Conservation (phyloP, 1,284 basidiomycete genomes). For the Sparassis latifolia region DNA sequence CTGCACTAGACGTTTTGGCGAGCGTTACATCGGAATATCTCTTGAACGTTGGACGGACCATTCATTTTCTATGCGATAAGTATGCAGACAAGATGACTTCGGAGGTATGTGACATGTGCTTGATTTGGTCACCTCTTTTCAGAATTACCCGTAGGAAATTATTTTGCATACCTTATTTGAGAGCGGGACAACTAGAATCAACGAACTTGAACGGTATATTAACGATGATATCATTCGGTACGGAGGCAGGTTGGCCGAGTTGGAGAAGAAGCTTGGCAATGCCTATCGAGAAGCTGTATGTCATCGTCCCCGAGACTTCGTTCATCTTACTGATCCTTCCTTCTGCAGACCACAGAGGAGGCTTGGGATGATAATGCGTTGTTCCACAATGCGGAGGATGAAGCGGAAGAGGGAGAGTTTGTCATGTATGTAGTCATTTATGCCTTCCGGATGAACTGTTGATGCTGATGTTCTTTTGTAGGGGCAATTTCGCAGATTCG, state of each 20-base stretch:
- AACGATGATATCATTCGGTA: conserved; percentile 86
- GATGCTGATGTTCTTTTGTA: conserved; percentile 21
- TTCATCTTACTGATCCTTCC: background rate
- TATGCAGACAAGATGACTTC: conserved; percentile 73
- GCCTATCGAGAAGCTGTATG: conserved; percentile 78
- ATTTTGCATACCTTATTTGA: conserved; percentile 87
- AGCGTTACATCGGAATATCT: conserved; percentile 80
- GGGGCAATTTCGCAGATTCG: conserved; percentile 82
- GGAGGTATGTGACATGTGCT: conserved; percentile 46
- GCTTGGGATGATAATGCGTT: conserved; percentile 73
- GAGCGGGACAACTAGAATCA: conserved; percentile 71
- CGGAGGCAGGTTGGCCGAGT: conserved; percentile 67
- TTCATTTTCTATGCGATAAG: conserved; percentile 78
- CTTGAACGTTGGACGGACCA: conserved; percentile 80
- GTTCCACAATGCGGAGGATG: conserved; percentile 62
- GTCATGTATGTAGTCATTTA: conserved; percentile 46
- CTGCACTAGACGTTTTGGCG: conserved; percentile 76
- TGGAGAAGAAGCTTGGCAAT: conserved; percentile 80
- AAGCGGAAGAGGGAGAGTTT: conserved; percentile 70
- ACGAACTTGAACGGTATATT: conserved; percentile 82
- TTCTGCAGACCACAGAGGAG: conserved; percentile 47
- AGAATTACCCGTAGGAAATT: conserved; percentile 61
- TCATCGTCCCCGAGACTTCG: conserved; percentile 4
- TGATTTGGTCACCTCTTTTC: background rate
- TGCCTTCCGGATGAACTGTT: background rate